phyloP scores from a whole-genome alignment of 495 filamentous ascomycete genomes.

The Bryoglossum gracile region DNA sequence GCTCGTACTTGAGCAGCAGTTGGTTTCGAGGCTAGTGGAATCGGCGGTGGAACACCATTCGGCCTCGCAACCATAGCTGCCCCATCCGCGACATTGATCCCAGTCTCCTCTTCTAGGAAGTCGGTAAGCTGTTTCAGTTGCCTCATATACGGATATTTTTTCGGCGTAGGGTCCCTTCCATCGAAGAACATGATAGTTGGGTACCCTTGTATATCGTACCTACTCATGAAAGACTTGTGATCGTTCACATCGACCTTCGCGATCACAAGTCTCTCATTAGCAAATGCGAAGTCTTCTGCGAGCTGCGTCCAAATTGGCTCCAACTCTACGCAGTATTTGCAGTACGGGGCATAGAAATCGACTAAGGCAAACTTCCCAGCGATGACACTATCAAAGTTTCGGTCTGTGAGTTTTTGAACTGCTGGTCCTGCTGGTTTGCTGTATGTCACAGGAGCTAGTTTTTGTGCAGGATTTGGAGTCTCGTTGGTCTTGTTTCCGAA shows the following conservation, averaged over 20 bases:
- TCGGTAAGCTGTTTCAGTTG: conserved; percentile 10
- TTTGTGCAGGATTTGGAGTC: conserved; percentile 9
- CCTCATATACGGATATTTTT: conserved; percentile 8
- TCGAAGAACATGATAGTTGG: conserved; percentile 23
- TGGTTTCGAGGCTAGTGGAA: conserved; percentile 40
- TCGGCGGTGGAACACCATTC: conserved; percentile 34
- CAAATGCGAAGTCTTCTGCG: conserved; percentile 18
- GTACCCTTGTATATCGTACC: conserved; percentile 15
- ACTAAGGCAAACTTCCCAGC: conserved; percentile 16
- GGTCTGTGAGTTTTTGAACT: conserved; percentile 12
- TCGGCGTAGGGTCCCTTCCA: conserved; percentile 6
- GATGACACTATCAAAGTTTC: conserved; percentile 18
- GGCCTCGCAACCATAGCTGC: conserved; percentile 6
- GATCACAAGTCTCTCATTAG: conserved; percentile 19
- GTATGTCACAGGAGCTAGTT: conserved; percentile 3
- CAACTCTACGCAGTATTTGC: conserved; percentile 18
- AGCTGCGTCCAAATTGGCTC: conserved; percentile 20
- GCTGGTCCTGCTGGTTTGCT: conserved; percentile 4
- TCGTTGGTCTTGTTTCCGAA: conserved; percentile 19
- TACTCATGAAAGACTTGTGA: conserved; percentile 5
- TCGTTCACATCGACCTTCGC: conserved; percentile 13
- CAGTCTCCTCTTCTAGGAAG: conserved; percentile 19
- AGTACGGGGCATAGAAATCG: conserved; percentile 19
- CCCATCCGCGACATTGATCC: conserved; percentile 13
- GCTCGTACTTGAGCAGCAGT: conserved; percentile 36